Percentiles rank a stretch among this genome's conserved stretches.
Conservation (phyloP, 129 eudicot genomes). For the Erigeron canadensis region DNA sequence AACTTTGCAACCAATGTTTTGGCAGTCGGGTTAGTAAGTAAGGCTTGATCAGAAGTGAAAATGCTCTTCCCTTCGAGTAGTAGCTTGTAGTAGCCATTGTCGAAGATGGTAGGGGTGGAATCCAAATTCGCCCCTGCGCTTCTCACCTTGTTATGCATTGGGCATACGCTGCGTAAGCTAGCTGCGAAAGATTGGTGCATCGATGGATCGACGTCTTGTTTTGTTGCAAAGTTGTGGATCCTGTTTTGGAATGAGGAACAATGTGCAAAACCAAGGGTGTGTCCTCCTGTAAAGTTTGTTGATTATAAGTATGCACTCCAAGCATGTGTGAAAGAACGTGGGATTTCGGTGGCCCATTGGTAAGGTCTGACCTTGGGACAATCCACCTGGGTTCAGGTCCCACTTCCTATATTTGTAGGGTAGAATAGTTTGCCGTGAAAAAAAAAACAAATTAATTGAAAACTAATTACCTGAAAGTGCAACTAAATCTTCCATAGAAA, state of each 20-base stretch:
- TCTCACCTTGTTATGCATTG: constrained; percentile 34
- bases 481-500: constrained; percentile 38
- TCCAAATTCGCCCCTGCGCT: constrained; percentile 47
- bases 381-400: too few species aligned
- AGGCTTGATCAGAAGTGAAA: constrained; percentile 52
- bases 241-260: constrained; percentile 48
- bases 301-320: constrained; percentile 2
- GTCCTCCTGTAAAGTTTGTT: constrained; percentile 36
- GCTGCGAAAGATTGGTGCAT: constrained; percentile 37
- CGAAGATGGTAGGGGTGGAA: constrained; percentile 45
- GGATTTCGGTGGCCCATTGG: too few species aligned
- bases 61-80: constrained; percentile 51
- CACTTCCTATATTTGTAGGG: too few species aligned
- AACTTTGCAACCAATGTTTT: constrained; percentile 36
- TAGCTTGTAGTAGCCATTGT: constrained; percentile 44
- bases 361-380: too few species aligned
- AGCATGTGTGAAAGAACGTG: neutral
- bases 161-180: constrained; percentile 33
- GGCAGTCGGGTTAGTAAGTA: constrained; percentile 36
- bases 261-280: constrained; percentile 47
- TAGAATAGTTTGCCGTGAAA: too few species aligned
- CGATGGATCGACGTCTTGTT: constrained; percentile 38
- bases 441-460: neutral
- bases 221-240: constrained; percentile 38
- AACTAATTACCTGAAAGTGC: constrained; percentile 40